Conservation (phyloP, 495 filamentous ascomycete species). For the Penicillium mononematosum region DNA sequence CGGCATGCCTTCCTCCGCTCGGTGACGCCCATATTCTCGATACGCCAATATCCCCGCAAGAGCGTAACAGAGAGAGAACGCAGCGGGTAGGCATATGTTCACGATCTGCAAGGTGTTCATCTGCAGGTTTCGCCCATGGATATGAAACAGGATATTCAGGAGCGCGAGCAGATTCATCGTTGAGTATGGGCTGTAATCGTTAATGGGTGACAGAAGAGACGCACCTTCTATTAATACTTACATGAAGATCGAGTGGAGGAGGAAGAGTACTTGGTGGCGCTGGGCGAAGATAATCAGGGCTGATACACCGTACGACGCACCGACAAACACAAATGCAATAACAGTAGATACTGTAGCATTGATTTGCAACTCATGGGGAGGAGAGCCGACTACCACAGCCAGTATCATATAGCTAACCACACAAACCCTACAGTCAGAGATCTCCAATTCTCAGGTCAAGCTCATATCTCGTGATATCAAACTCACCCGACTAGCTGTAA, state of each 20-base stretch:
- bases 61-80: conserved; percentile 29
- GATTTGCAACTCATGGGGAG: conserved; percentile 1
- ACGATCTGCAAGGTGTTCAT: conserved; percentile 24
- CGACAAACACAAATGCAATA: not conserved
- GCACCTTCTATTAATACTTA: not conserved
- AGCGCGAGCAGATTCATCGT: conserved; percentile 32
- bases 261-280: not conserved
- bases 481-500: conserved; percentile 8
- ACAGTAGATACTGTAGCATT: not conserved
- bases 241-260: not conserved
- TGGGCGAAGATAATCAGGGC: not conserved
- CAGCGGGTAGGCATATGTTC: conserved; percentile 27
- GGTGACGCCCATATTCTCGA: conserved; percentile 15
- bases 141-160: conserved; percentile 36
- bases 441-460: not conserved
- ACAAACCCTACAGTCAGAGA: not conserved
- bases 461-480: not conserved
- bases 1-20: conserved; percentile 17
- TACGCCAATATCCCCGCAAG: conserved; percentile 29
- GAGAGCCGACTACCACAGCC: not conserved
- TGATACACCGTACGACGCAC: not conserved
- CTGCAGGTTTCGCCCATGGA: conserved; percentile 30
- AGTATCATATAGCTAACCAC: conserved; percentile 6
- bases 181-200: conserved; percentile 27
- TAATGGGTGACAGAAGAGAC: not conserved